A percentile compares a stretch with the other conserved stretches of the same genome.
These are phyloP conservation scores for Citrus medica DNA, from an alignment of 345 rosid genomes.

Conservation along the genomic window DNA sequence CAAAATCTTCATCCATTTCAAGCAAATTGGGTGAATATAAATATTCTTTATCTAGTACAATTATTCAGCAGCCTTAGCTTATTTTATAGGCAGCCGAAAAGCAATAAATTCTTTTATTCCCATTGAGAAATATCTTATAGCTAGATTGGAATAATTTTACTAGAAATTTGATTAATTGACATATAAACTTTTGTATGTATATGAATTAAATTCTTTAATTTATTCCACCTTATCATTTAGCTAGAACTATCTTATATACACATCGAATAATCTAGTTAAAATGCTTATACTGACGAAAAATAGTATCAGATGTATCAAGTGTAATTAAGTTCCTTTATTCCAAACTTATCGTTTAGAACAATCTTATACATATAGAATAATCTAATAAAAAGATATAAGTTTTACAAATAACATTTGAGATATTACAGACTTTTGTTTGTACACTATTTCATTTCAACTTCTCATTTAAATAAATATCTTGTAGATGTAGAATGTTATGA, in stretches of 20 bases:
- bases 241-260: neutral
- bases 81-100: neutral
- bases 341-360: neutral
- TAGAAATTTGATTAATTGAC: too few species aligned
- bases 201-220: too few species aligned
- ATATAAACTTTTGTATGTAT: neutral
- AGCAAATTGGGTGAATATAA: neutral
- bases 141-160: neutral
- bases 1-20: neutral
- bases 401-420: too few species aligned
- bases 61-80: neutral
- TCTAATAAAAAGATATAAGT: neutral
- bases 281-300: neutral
- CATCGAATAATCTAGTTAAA: neutral
- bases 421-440: neutral
- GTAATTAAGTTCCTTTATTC: neutral
- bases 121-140: neutral
- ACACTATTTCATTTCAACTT: neutral
- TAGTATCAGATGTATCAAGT: too few species aligned
- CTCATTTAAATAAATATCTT: too few species aligned
- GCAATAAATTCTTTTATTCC: neutral
- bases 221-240: neutral
- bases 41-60: neutral
- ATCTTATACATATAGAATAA: too few species aligned
- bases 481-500: neutral